phyloP scores from a whole-genome alignment of 2,329 filamentous ascomycete genomes.

The Botryosphaeria dothidea region DNA sequence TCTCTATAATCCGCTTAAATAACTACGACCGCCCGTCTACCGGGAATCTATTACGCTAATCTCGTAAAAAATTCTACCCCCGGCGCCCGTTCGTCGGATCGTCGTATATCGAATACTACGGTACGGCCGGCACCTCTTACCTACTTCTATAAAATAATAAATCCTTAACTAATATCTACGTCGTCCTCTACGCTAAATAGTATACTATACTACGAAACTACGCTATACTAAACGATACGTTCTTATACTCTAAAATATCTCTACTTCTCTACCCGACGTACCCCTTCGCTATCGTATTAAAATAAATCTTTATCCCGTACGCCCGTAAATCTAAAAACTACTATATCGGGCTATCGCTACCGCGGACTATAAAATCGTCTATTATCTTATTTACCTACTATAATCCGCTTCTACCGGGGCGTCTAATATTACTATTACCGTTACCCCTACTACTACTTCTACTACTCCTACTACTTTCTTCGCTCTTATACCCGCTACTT shows the following conservation, averaged over 20 bases:
- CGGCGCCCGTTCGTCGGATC: conserved; percentile 17
- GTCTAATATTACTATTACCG: conserved; percentile 9
- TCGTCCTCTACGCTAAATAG: too few species aligned
- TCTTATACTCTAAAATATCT: conserved; percentile 22
- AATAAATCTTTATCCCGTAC: conserved; percentile 23
- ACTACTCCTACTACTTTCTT: conserved; percentile 21
- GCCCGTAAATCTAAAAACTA: conserved; percentile 25
- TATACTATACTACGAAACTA: not conserved
- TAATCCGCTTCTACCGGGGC: not conserved
- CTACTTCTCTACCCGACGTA: conserved; percentile 19
- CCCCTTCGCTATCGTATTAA: conserved; percentile 22
- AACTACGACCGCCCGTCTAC: not conserved
- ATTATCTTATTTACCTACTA: conserved; percentile 20
- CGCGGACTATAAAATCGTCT: conserved; percentile 23
- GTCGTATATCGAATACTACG: conserved; percentile 18
- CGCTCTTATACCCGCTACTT: not conserved
- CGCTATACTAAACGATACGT: conserved; percentile 16
- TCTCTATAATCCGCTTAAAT: not conserved
- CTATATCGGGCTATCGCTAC: conserved; percentile 23
- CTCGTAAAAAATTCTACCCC: conserved; percentile 23
- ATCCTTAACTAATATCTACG: too few species aligned
- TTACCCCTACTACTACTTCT: conserved; percentile 11
- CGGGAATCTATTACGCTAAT: conserved; percentile 14
- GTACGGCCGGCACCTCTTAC: not conserved
- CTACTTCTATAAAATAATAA: too few species aligned